phyloP scores from a whole-genome alignment of 2,329 filamentous ascomycete genomes.

The Fusarium odoratissimum region DNA sequence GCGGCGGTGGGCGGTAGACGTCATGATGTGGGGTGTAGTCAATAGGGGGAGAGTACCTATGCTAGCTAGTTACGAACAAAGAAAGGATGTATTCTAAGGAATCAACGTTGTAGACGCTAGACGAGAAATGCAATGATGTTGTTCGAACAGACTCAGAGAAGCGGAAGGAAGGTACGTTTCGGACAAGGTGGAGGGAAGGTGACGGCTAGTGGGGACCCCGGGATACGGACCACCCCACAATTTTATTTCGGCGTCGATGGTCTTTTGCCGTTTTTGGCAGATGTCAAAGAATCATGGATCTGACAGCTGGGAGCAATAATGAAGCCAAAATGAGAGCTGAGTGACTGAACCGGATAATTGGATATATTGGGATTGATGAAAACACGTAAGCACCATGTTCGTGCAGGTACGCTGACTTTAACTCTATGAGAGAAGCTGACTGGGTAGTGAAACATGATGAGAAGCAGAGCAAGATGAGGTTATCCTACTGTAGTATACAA shows the following conservation, averaged over 20 bases:
- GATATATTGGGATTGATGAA: background rate
- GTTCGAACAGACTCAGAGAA: background rate
- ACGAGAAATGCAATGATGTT: background rate
- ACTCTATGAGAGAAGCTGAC: background rate
- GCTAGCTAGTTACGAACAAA: background rate
- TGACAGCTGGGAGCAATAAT: background rate
- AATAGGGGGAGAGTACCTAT: background rate
- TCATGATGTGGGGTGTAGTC: conserved; percentile 54
- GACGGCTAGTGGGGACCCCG: conserved; percentile 32
- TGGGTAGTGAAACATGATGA: background rate
- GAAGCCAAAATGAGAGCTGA: background rate
- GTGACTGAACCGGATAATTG: background rate
- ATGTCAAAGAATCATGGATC: conserved; percentile 4
- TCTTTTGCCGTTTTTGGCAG: conserved; percentile 8
- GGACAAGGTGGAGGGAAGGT: conserved; percentile 33
- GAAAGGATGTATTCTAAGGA: background rate
- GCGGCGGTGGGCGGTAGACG: conserved; percentile 76
- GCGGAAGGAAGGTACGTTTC: conserved; percentile 15
- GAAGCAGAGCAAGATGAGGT: background rate
- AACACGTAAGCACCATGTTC: background rate
- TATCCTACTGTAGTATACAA: background rate
- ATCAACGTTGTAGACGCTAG: background rate
- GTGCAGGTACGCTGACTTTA: background rate
- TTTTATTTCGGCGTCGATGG: background rate
- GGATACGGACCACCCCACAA: conserved; percentile 4